Conservation (phyloP, 805 yeast species). For the Ogataea allantospora region DNA sequence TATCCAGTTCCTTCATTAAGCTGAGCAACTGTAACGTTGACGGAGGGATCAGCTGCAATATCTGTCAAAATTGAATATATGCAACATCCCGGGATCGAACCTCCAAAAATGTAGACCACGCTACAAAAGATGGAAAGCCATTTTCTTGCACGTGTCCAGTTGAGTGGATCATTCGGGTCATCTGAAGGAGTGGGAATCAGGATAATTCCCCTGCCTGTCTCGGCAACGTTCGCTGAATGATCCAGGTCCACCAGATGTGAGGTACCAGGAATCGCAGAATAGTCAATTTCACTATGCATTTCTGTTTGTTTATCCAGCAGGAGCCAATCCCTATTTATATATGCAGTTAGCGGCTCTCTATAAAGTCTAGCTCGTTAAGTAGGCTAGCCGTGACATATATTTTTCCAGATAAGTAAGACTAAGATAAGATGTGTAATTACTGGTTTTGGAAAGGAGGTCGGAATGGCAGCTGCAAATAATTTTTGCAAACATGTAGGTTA, state of each 20-base stretch:
- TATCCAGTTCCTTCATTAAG: constrained; percentile 42
- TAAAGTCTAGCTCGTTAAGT: no score
- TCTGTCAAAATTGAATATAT: constrained; percentile 30
- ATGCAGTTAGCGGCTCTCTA: no score
- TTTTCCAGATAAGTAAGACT: no score
- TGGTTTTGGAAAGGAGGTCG: no score
- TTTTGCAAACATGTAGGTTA: no score
- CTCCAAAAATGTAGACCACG: constrained; percentile 36
- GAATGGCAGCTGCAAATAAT: no score
- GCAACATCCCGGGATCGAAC: constrained; percentile 28
- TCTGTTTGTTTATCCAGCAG: neutral
- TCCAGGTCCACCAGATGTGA: constrained; percentile 17
- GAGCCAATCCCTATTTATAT: no score
- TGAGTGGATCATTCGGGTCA: constrained; percentile 69
- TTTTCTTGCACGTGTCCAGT: constrained; percentile 55
- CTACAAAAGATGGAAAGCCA: constrained; percentile 44
- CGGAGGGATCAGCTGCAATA: constrained; percentile 20
- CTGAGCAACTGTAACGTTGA: constrained; percentile 24
- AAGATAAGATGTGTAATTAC: no score
- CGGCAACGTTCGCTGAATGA: constrained; percentile 8
- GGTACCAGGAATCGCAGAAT: constrained; percentile 12
- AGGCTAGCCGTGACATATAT: no score
- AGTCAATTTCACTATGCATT: neutral
- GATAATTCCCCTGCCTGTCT: constrained; percentile 39
- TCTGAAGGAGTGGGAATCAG: constrained; percentile 65